Percentiles rank a stretch among this genome's conserved stretches.
Conservation (phyloP, 192 early-diverging fungal species). For the Piromyces finnis region DNA sequence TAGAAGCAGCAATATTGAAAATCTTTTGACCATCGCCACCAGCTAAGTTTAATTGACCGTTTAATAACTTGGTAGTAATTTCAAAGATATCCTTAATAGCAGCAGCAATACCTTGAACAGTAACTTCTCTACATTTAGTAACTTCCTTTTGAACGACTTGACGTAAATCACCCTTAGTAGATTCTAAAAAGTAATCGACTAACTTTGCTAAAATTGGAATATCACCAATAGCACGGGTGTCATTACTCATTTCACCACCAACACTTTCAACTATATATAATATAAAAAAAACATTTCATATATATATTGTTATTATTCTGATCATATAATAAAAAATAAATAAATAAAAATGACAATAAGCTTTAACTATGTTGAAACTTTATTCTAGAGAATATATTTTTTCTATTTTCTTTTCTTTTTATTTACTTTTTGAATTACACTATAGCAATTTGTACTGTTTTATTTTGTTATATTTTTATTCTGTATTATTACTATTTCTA, state of each 20-base stretch:
- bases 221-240: not conserved
- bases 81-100: not conserved
- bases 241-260: not conserved
- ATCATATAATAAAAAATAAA: too few relatives aligned
- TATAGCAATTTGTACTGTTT: too few relatives aligned
- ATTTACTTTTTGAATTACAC: too few relatives aligned
- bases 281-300: too few relatives aligned
- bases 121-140: not conserved
- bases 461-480: too few relatives aligned
- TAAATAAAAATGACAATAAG: too few relatives aligned
- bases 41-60: not conserved
- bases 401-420: too few relatives aligned
- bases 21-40: not conserved
- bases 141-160: not conserved
- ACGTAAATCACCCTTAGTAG: not conserved
- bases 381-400: too few relatives aligned
- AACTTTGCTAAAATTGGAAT: not conserved
- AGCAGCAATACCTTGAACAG: not conserved
- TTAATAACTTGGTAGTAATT: not conserved
- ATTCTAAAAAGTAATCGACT: not conserved
- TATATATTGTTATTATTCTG: too few relatives aligned
- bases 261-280: not conserved
- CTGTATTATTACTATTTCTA: too few relatives aligned
- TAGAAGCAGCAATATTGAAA: not conserved
- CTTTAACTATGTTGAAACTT: too few relatives aligned